Evolutionary conservation across 2,329 filamentous ascomycete species (phyloP).

Genomic region (Monosporascus sp.): DNA sequence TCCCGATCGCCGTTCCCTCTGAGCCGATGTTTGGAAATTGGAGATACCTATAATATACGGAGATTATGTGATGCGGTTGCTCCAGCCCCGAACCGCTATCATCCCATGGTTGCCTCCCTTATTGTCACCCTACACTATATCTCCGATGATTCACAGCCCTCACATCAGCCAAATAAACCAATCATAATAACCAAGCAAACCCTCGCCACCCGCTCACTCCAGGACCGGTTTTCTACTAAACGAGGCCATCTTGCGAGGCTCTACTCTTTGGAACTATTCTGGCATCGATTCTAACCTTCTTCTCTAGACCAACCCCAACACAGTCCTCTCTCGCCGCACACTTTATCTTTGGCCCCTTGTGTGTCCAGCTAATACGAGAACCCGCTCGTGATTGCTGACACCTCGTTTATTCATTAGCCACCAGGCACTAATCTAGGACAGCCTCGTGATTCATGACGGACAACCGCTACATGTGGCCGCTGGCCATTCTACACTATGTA

Average conservation of each 20-base stretch:
- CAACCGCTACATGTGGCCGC: slow-evolving; percentile 20
- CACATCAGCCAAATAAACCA: too few species aligned
- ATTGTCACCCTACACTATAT: too few species aligned
- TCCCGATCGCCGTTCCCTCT: too few species aligned
- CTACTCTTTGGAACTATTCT: background rate
- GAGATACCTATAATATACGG: too few species aligned
- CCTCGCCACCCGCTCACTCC: too few species aligned
- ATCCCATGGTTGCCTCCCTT: too few species aligned
- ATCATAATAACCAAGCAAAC: too few species aligned
- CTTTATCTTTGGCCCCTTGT: background rate
- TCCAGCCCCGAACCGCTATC: too few species aligned
- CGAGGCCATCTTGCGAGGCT: background rate
- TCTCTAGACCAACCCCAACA: background rate
- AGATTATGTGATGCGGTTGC: too few species aligned
- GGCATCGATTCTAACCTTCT: background rate
- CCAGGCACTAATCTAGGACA: background rate
- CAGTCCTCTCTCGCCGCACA: background rate
- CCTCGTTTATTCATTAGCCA: background rate
- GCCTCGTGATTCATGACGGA: slow-evolving; percentile 2
- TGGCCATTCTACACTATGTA: slow-evolving; percentile 50
- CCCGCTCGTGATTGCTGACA: background rate
- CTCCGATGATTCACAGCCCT: too few species aligned
- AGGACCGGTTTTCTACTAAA: too few species aligned
- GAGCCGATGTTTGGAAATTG: too few species aligned
- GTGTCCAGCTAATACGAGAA: background rate